phyloP scores from a whole-genome alignment of 768 basidiomycete species.

The Tephrocybe sp. region DNA sequence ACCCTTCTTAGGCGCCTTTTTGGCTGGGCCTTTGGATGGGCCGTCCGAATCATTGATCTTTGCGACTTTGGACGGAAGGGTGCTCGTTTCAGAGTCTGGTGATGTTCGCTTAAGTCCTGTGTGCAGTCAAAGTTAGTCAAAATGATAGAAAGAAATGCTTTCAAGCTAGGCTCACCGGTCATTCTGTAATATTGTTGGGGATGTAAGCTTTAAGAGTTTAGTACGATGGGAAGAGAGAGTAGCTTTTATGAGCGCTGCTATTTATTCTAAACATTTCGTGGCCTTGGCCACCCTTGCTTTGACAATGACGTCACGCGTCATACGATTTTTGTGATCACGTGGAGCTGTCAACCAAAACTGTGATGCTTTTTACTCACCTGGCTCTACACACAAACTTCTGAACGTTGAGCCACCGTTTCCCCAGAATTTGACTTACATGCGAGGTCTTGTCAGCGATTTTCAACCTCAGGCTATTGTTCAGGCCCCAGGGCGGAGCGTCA shows the following conservation, averaged over 20 bases:
- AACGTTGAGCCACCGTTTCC: too few relatives aligned
- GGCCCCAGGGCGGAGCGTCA: too few relatives aligned
- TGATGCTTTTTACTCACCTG: too few relatives aligned
- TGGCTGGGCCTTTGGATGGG: slow-evolving; percentile 34
- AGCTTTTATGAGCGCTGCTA: too few relatives aligned
- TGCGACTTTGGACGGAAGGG: slow-evolving; percentile 50
- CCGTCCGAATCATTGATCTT: slow-evolving; percentile 40
- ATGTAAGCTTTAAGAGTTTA: too few relatives aligned
- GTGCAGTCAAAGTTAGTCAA: neutral
- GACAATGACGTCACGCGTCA: slow-evolving; percentile 23
- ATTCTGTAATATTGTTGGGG: slow-evolving; percentile 1
- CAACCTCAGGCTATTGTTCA: too few relatives aligned
- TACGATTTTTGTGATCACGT: slow-evolving; percentile 2
- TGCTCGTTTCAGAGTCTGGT: slow-evolving; percentile 33
- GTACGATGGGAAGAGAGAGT: too few relatives aligned
- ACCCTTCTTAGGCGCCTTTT: slow-evolving; percentile 27
- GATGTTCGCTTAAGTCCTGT: slow-evolving; percentile 47
- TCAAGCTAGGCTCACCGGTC: slow-evolving; percentile 9
- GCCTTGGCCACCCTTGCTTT: slow-evolving; percentile 1
- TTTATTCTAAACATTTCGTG: slow-evolving; percentile 9
- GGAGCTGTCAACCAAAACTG: too few relatives aligned
- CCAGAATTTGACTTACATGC: too few relatives aligned
- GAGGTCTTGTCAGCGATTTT: too few relatives aligned
- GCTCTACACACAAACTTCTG: too few relatives aligned
- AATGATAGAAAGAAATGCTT: too few relatives aligned